These are phyloP conservation scores for Botryotinia calthae DNA, from an alignment of 2,329 filamentous ascomycete genomes.

Conservation along the genomic window DNA sequence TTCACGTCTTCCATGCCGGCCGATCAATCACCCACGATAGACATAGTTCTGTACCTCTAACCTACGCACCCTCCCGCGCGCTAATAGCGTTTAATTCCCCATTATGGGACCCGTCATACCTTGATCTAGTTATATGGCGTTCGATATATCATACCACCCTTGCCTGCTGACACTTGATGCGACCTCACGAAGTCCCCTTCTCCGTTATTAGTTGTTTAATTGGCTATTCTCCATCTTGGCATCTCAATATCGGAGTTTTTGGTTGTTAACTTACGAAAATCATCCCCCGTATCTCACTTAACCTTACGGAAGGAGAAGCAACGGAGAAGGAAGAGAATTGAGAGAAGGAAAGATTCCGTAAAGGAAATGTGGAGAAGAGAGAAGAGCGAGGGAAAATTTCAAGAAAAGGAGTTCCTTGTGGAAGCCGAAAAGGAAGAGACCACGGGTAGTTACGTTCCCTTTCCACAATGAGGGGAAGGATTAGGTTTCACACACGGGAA, in stretches of 20 bases:
- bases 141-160: conserved; percentile 21
- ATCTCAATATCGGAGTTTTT: conserved; percentile 17
- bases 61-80: conserved; percentile 16
- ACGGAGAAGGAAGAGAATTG: background rate
- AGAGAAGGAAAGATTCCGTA: background rate
- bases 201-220: background rate
- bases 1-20: background rate
- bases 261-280: conserved; percentile 19
- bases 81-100: conserved; percentile 22
- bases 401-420: conserved; percentile 16
- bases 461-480: conserved; percentile 13
- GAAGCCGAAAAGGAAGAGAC: conserved; percentile 15
- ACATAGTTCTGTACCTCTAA: background rate
- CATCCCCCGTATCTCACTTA: conserved; percentile 10
- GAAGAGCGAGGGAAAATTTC: background rate
- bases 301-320: conserved; percentile 9
- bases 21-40: background rate
- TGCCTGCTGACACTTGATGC: conserved; percentile 21
- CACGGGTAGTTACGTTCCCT: conserved; percentile 15
- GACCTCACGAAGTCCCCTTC: conserved; percentile 2
- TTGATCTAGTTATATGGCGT: conserved; percentile 18
- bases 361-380: conserved; percentile 4
- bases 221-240: conserved; percentile 17
- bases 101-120: conserved; percentile 15
- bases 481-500: conserved; percentile 20